Base-by-base conservation (phyloP, 495 filamentous ascomycete genomes). In the Penicillium malachiteum region DNA sequence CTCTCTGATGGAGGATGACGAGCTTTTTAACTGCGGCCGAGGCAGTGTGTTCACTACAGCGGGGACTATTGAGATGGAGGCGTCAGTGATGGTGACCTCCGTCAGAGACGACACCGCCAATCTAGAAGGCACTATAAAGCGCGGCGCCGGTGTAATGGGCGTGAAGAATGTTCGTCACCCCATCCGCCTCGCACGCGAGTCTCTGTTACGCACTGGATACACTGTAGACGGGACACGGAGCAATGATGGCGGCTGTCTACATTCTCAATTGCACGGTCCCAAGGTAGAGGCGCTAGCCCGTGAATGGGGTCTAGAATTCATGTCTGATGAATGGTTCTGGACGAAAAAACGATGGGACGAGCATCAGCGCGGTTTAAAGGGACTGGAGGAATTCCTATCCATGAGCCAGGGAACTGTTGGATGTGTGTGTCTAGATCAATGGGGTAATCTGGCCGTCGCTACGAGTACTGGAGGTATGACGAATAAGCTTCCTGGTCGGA, bases 381-480 rank as follows among this genome's bases (percentile, higher is more conserved):
- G 79, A 71, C 73, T 58, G 26, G 54, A 59, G 21, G 67, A 71
- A 48, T 47, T 45, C 16, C 14, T 68, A 3, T 54, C 52, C 7
- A 45, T 70, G 48, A 71, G 89, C 11, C 91, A 95, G 68, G 92
- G 92, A 0, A 96, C 92, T 0, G 87, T 89, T 32, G 92, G 92
- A 0, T 88, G 87, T 37, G 89, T 95, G 0, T 90, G 87, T 50
- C 68, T 96, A 33, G 92, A 94, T 67, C 72, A 68, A 50, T 74
- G 84, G 37, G 92, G 92, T 2, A 83, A 85, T 11, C 57, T 94
- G 12, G 90, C 87, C 50, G 83, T 81, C 43, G 92, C 91, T 7
- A 96, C 92, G 0, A 92, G 87, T 56, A 96, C 92, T 0, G 92
- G 92, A 1, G 92, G 92, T 0, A 55, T 95, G 68, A 96, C 91